Evolutionary conservation across 2,329 filamentous ascomycete genomes (phyloP).

Genomic region (Piedraia hortae): DNA sequence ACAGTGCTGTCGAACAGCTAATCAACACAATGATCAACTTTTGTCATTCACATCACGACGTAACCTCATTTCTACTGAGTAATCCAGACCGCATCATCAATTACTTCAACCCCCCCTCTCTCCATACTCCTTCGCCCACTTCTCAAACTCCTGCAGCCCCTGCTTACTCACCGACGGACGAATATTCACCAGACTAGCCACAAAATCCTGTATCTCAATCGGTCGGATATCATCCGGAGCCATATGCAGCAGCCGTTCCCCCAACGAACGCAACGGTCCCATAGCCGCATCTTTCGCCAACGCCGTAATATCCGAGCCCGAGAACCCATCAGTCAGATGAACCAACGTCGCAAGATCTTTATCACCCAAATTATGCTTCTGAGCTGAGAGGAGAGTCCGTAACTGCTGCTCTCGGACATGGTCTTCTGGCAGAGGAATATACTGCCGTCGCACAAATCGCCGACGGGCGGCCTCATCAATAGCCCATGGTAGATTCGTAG

Average conservation of each 20-base stretch:
- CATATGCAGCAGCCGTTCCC: constrained; percentile 70
- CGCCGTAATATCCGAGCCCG: constrained; percentile 86
- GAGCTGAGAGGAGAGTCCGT: constrained; percentile 51
- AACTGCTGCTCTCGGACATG: constrained; percentile 58
- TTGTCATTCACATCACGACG: too few relatives aligned
- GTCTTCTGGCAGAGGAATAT: constrained; percentile 76
- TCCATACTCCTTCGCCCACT: constrained; percentile 82
- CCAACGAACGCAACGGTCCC: constrained; percentile 72
- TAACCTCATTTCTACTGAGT: too few relatives aligned
- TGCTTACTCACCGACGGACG: constrained; percentile 68
- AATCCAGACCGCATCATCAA: too few relatives aligned
- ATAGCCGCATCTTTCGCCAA: constrained; percentile 94
- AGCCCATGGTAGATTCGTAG: constrained; percentile 89
- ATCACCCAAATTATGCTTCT: constrained; percentile 54
- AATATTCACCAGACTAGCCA: constrained; percentile 59
- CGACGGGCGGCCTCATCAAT: constrained; percentile 86
- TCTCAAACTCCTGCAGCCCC: constrained; percentile 68
- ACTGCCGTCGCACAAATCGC: constrained; percentile 76
- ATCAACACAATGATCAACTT: too few relatives aligned
- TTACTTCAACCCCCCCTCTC: constrained; percentile 46
- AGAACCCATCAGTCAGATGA: constrained; percentile 77
- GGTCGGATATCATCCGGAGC: constrained; percentile 82
- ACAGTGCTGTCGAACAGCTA: too few relatives aligned
- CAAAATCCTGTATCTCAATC: constrained; percentile 59
- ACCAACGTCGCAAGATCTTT: constrained; percentile 49